These are phyloP conservation scores for Ganoderma lingzhi DNA, from an alignment of 1,284 basidiomycete genomes.

Conservation along the genomic window DNA sequence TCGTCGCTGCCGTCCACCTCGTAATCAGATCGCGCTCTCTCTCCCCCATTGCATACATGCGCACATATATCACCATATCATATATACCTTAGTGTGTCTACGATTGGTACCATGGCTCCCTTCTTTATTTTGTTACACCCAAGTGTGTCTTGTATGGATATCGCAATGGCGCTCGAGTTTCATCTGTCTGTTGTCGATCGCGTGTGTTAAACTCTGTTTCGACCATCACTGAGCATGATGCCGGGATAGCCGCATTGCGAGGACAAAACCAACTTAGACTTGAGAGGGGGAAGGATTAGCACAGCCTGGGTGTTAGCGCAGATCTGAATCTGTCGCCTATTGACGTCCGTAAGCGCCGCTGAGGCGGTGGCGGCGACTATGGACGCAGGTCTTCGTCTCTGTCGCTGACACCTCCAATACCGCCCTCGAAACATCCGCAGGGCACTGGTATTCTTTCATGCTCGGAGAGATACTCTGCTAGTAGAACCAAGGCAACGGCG, in stretches of 20 bases:
- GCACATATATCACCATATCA: slow-evolving; percentile 2
- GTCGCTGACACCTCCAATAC: no score
- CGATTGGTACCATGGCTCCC: not conserved
- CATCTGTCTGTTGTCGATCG: not conserved
- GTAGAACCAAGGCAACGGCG: no score
- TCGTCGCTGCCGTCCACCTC: not conserved
- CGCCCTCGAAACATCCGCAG: no score
- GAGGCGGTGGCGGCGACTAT: no score
- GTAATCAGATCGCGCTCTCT: not conserved
- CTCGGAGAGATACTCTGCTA: no score
- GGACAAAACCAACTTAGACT: no score
- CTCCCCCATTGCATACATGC: not conserved
- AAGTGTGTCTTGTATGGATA: not conserved
- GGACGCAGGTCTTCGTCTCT: no score
- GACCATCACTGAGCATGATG: no score
- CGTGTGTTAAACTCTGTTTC: no score
- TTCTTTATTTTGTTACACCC: not conserved
- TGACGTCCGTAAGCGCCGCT: not conserved
- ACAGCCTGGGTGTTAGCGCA: not conserved
- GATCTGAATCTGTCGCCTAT: not conserved
- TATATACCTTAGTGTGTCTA: slow-evolving; percentile 5
- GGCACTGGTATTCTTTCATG: no score
- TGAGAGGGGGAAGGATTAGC: not conserved
- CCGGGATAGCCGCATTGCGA: no score
- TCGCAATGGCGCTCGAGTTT: not conserved